Base-by-base conservation (phyloP, 106 monocot genomes). In the Iris macrosiphon region DNA sequence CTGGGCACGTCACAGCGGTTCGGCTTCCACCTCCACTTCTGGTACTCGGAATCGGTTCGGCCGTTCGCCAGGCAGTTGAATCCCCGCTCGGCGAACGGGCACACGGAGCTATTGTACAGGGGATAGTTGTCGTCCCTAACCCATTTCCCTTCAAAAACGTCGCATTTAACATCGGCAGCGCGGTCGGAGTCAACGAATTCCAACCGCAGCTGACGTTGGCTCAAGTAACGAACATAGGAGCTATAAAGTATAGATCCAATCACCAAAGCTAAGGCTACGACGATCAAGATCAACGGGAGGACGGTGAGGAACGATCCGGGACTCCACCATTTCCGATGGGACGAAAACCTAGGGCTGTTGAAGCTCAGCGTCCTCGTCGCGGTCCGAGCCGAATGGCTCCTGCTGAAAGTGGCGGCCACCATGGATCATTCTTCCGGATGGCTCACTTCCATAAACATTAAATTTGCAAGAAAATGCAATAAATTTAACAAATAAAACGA, bases 61-160 rank as follows among this genome's bases (percentile, higher is more conserved):
- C 96, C 96, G 51, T 98, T 98, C 26, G 86, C 90, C 67, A 91
- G 61, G 62, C 96, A 98, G 71, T 98, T 84, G 69, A 98, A 98
- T 0, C 96, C 90, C 25, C 90, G 57, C 52, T 98, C 96, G 8
- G 60, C 79, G 39, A 91, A 98, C 0, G 96, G 86, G 32, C 96
- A 98, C 27, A 61, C 29, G 4, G 90, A 83, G 54, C 96, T 87
- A 43, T 98, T 98, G 64, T 98, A 98, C 22, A 91, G 30, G 0
- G 96, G 96, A 31, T 78, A 78, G 4, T 48, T 24, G 12, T 63
- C 47, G 26, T 82, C 80, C 15, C 27, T 76, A n/a, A 87, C 69
- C 96, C 96, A 91, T 35, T 49, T 73, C 14, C 96, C 96, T 31
- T 89, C 83, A 45, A 89, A 80, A n/a, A 85, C 74, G 45, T 95